Percentiles rank a stretch among this genome's conserved stretches.
These are phyloP conservation scores for Mycena leptocephala DNA, from an alignment of 768 basidiomycete genomes.

Conservation along the genomic window DNA sequence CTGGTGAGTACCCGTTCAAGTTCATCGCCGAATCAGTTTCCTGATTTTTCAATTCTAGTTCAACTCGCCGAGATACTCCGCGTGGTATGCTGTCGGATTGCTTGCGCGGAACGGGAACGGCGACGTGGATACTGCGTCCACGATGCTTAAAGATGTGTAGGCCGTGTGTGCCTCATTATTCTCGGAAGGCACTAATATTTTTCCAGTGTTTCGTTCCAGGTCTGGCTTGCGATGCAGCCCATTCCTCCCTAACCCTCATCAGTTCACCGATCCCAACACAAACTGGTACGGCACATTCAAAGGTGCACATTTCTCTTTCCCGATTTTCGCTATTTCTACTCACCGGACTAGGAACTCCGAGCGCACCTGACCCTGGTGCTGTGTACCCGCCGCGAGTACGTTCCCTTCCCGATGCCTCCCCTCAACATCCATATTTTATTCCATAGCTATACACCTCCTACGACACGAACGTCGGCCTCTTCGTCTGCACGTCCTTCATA, in stretches of 20 bases:
- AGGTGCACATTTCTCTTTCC: background rate
- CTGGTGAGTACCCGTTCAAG: slow-evolving; percentile 32
- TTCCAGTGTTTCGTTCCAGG: slow-evolving; percentile 24
- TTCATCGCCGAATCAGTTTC: background rate
- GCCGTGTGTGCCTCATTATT: background rate
- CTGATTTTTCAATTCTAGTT: slow-evolving; percentile 34
- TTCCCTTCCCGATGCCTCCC: background rate
- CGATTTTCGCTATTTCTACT: background rate
- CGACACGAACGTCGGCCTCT: slow-evolving; percentile 45
- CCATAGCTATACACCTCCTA: slow-evolving; percentile 45
- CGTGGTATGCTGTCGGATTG: slow-evolving; percentile 50
- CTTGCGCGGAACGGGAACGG: slow-evolving; percentile 45
- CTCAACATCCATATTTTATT: background rate
- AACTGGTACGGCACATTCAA: slow-evolving; percentile 49
- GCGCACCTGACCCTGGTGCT: slow-evolving; percentile 10
- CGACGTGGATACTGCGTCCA: slow-evolving; percentile 41
- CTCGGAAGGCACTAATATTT: background rate
- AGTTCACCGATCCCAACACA: slow-evolving; percentile 46
- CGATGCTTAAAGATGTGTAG: slow-evolving; percentile 43
- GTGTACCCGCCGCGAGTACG: slow-evolving; percentile 9
- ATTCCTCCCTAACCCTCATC: slow-evolving; percentile 9
- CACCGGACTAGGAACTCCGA: background rate
- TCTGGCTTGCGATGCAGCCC: background rate
- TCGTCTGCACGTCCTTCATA: slow-evolving; percentile 50
- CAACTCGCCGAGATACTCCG: slow-evolving; percentile 47